Percentiles rank a stretch among this genome's conserved stretches.
These are phyloP conservation scores for Chrysoporthe deuterocubensis DNA, from an alignment of 2,329 filamentous ascomycete genomes.

Conservation along the genomic window DNA sequence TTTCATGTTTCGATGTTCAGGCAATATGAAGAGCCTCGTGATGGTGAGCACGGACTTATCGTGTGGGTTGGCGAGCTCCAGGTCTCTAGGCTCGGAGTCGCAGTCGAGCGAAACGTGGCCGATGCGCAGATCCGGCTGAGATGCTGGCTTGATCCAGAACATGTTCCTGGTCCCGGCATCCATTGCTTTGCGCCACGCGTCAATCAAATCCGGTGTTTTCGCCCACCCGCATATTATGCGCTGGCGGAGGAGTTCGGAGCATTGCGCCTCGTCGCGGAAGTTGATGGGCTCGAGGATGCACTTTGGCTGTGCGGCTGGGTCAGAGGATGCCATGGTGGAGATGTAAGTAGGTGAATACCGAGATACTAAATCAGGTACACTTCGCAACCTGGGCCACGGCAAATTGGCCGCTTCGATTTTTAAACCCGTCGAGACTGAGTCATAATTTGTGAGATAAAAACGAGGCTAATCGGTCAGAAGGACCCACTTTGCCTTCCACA, in stretches of 20 bases:
- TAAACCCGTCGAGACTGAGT: not conserved
- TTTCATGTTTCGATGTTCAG: constrained; percentile 24
- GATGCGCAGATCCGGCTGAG: constrained; percentile 16
- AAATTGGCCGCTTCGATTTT: not conserved
- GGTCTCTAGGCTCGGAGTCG: constrained; percentile 15
- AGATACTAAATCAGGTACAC: not conserved
- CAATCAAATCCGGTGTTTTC: constrained; percentile 9
- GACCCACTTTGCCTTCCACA: not conserved
- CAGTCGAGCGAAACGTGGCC: constrained; percentile 26
- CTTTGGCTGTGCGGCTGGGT: constrained; percentile 5
- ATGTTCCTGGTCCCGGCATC: constrained; percentile 14
- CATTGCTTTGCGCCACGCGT: constrained; percentile 14
- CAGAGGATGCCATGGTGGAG: not conserved
- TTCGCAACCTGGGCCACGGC: not conserved
- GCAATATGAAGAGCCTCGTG: constrained; percentile 30
- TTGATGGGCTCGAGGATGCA: constrained; percentile 25
- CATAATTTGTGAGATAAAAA: not conserved
- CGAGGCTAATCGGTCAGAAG: not conserved
- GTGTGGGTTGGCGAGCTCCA: constrained; percentile 22
- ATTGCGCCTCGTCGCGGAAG: constrained; percentile 24
- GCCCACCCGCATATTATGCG: constrained; percentile 28
- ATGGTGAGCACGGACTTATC: constrained; percentile 21
- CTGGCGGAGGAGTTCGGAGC: constrained; percentile 29
- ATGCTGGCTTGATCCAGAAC: constrained; percentile 25
- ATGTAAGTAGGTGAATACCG: not conserved